Percentiles rank a stretch among this genome's conserved stretches.
These are phyloP conservation scores for Annulohypoxylon nitens DNA, from an alignment of 495 filamentous ascomycete species.

Conservation along the genomic window DNA sequence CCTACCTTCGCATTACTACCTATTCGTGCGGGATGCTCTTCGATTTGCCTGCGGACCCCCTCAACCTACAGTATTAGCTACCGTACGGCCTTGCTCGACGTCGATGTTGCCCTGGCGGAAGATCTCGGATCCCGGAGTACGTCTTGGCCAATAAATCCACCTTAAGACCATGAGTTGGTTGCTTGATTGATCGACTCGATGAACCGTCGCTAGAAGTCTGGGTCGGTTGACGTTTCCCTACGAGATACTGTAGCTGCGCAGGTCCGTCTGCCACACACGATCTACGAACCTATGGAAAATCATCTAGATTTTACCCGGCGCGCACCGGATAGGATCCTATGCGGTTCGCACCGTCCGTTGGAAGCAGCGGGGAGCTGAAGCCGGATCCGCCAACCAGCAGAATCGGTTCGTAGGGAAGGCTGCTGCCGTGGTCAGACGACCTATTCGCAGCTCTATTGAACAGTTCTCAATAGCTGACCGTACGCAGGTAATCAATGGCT, in stretches of 20 bases:
- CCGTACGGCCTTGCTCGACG: conserved; percentile 12
- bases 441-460: conserved; percentile 15
- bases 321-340: conserved; percentile 19
- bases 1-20: conserved; percentile 30
- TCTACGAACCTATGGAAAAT: conserved; percentile 44
- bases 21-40: conserved; percentile 32
- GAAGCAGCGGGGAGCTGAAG: conserved; percentile 40
- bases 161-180: conserved; percentile 38
- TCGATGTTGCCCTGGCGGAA: conserved; percentile 43
- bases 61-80: background rate
- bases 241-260: conserved; percentile 2
- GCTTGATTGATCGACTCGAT: conserved; percentile 44
- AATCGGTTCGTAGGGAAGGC: conserved; percentile 37
- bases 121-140: conserved; percentile 47
- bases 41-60: conserved; percentile 7
- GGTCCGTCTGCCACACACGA: conserved; percentile 32
- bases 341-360: conserved; percentile 16
- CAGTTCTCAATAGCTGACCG: conserved; percentile 28
- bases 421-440: conserved; percentile 41
- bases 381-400: conserved; percentile 34
- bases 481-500: conserved; percentile 21
- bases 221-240: conserved; percentile 24
- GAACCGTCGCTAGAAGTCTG: conserved; percentile 19
- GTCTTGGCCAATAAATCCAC: conserved; percentile 39
- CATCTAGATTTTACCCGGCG: conserved; percentile 44